Evolutionary conservation across 2,329 filamentous ascomycete species (phyloP).

Genomic region (Colletotrichum gloeosporioides): DNA sequence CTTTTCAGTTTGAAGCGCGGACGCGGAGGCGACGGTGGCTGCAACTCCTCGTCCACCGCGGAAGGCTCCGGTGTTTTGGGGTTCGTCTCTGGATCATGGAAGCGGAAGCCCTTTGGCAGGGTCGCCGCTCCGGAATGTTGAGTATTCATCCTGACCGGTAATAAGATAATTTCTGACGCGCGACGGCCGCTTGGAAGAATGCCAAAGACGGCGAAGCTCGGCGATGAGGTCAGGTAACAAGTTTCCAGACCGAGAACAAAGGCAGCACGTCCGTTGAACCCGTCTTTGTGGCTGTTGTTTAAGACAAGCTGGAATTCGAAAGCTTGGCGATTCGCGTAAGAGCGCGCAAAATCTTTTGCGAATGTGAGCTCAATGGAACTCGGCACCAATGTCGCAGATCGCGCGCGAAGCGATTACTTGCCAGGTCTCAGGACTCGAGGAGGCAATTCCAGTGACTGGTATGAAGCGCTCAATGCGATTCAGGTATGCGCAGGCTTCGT

Average conservation of each 20-base stretch:
- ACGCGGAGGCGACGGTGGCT: conserved; percentile 55
- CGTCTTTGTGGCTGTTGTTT: neutral
- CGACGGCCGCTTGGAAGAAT: conserved; percentile 5
- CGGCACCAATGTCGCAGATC: neutral
- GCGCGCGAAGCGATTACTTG: neutral
- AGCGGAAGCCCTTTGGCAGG: conserved; percentile 48
- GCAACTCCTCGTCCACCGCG: conserved; percentile 36
- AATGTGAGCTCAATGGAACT: neutral
- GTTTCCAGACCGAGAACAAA: neutral
- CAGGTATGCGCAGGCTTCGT: neutral
- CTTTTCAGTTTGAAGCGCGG: conserved; percentile 61
- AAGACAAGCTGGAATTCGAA: conserved; percentile 6
- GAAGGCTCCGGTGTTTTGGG: conserved; percentile 61
- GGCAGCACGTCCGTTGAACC: neutral
- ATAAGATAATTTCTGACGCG: conserved; percentile 23
- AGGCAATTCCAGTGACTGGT: neutral
- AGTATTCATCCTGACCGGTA: conserved; percentile 44
- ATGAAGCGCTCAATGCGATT: neutral
- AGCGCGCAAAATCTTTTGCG: neutral
- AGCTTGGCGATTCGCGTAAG: neutral
- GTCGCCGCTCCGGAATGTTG: conserved; percentile 50
- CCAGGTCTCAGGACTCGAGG: neutral
- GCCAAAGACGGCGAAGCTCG: neutral
- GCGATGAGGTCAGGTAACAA: neutral
- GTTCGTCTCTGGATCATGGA: conserved; percentile 34